Conservation (phyloP, 345 rosid genomes). For the Clarkia xantiana region DNA sequence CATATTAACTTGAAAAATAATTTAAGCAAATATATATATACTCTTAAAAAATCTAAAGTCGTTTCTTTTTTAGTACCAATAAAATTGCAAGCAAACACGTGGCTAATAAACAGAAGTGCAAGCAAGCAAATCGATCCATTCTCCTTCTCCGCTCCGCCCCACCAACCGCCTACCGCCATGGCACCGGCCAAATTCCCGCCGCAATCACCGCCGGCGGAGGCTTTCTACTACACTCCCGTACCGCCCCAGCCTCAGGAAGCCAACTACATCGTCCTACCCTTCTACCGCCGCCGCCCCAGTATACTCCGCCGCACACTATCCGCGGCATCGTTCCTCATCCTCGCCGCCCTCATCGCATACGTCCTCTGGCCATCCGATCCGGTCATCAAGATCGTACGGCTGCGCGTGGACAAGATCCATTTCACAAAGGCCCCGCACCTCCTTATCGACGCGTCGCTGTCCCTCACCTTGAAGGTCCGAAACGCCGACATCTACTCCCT, state of each 20-base stretch:
- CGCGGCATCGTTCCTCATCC: constrained; percentile 19
- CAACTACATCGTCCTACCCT: constrained; percentile 17
- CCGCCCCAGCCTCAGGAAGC: constrained; percentile 13
- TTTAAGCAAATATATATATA: no score
- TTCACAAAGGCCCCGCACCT: constrained; percentile 33
- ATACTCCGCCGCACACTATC: constrained; percentile 11
- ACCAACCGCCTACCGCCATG: constrained; percentile 16
- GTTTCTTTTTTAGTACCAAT: no score
- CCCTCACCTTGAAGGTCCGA: constrained; percentile 38
- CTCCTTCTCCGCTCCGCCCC: no score
- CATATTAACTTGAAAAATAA: no score
- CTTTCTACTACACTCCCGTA: constrained; percentile 13
- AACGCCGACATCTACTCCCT: constrained; percentile 60
- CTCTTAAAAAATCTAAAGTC: no score
- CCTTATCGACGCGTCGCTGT: constrained; percentile 39
- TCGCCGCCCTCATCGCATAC: constrained; percentile 21
- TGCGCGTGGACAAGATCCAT: constrained; percentile 33
- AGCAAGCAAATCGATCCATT: no score
- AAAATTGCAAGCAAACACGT: no score
- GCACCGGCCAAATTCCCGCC: constrained; percentile 12
- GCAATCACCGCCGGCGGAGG: constrained; percentile 4
- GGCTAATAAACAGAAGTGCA: no score
- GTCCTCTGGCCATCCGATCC: constrained; percentile 75
- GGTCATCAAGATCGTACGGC: constrained; percentile 30
- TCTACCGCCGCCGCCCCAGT: constrained; percentile 1